Base-by-base conservation (phyloP, 306 rosid genomes). In the Quercus alba region DNA sequence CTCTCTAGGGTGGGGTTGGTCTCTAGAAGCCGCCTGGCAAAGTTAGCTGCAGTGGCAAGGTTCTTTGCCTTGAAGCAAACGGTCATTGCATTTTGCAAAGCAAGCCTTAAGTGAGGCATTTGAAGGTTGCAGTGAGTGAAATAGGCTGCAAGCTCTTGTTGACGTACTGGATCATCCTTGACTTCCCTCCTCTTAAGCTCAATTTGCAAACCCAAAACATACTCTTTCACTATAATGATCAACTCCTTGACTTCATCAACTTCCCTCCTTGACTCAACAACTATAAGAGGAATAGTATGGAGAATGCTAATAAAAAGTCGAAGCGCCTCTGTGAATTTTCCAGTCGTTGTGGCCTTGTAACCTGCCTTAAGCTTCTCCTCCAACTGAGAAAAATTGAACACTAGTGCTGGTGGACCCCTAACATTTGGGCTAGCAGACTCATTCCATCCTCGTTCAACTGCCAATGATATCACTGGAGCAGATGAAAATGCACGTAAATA, bases 61-160 rank as follows among this genome's bases (percentile, higher is more conserved):
- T 91, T 94, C 93, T 81, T 88, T 28, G 97, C 93, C 84, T 91
- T 92, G 78, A 70, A 94, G 90, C 97, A 92, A 80, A 88, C 87
- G 52, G 78, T 86, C 87, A 88, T 87, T 38, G 97, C 98, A 81
- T 78, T 94, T 51, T 57, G 77, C 89, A 94, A 84, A 56, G 94
- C 98, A 69, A 94, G 90, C 90, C 97, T 89, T 85, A 94, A 85
- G 86, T 94, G 98, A 83, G 98, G 97, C 75, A 85, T 13, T 77
- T 92, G 98, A 79, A 94, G 98, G 82, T 92, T 88, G 89, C 98
- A 92, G 87, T 94, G 97, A 14, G 98, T 94, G 83, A 94, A 94
- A 87, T 94, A 94, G 69, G 98, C 97, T 12, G 98, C 98, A 28
- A 94, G 98, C 87, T 94, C 98, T 78, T 89, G 97, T 83, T 90